Evolutionary conservation across 2,329 filamentous ascomycete genomes (phyloP), one percentile per base, ranked within the genome.

Genomic region (Phialophora verrucosa): DNA sequence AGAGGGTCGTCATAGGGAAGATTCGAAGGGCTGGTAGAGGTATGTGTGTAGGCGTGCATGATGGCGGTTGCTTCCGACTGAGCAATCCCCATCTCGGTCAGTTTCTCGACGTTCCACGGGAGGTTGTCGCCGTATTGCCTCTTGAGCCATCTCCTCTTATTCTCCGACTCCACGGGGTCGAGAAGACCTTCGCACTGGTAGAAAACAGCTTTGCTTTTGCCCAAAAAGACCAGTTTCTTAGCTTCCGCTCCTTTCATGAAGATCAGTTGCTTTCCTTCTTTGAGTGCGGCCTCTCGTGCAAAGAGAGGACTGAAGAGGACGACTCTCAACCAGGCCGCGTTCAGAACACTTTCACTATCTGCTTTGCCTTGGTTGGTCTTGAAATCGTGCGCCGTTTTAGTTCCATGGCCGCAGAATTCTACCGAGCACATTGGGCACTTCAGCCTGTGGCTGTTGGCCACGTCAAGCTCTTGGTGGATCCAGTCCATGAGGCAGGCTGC

Each of bases 371-470:
- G 59, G 23, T 61, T 20, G 31, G 11, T 8, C 25, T 38, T 38
- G 47, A 61, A 61, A 53, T 61, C 59, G 4, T 42, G 23, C 17
- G 23, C 47, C 17, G 29, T 8, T 20, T 20, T n/a, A 1, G 29
- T 14, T 5, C 47, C 32, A 25, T 4, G 11, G 23, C 25, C 14
- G 35, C 55, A 64, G 53, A 69, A 64, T 14, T 54, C 23, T n/a
- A 10, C 32, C 8, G 59, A 54, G 50, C 67, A 69, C 62, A 69
- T 66, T 5, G 67, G 67, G 31, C 67, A 69, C 25, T 38, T 47
- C 23, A 69, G 38, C n/a, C 1, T 12, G 32, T 49, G 57, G 27
- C 11, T 7, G 12, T 29, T 17, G 17, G n/a, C 32, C 6, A 12
- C 35, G 20, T 64, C 54, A 14, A 64, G 27, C 32, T 69, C 62